Evolutionary conservation across 2,329 filamentous ascomycete species (phyloP), one percentile per base, ranked within the genome.

Genomic region (Neonectria punicea): DNA sequence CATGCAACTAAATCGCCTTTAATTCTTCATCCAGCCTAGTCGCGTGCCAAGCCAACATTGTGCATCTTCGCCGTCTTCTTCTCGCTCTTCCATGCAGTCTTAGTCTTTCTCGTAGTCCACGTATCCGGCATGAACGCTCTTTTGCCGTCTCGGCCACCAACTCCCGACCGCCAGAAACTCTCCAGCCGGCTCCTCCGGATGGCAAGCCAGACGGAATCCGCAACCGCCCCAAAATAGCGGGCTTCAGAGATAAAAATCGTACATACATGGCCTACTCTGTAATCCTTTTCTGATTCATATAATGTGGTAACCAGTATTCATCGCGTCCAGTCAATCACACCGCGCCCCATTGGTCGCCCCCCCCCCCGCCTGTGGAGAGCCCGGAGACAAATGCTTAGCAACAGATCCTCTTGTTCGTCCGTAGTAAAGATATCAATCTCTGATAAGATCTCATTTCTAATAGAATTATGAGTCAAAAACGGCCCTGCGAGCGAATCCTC

Each of bases 401-500:
- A 43, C 28, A 50, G 28, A 51, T 36, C 4, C 49, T 51, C 49
- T 34, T 32, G 49, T 34, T 51, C 49, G 49, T 34, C 41, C 34
- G 25, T 22, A 30, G 41, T 41, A 49, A 54, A 54, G 61, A 59
- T 59, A 63, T 50, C 55, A 55, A 63, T 63, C 61, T 58, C 55
- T 63, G 61, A 63, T 58, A 55, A 34, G 49, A 63, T 63, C 55
- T 63, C 55, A 63, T 58, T 63, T 63, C 55, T 63, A 63, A 63
- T 63, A 32, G 46, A 50, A 63, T 63, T 58, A 63, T 63, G 61
- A 63, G 61, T 46, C 32, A 28, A 28, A 58, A 63, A 63, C 53
- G 46, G 36, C 11, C 13, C 53, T 5, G 3, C 44, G 30, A 57
- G 34, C 54, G 54, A 63, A 58, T 63, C 54, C 55, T 39, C 28